phyloP scores from a whole-genome alignment of 2,329 filamentous ascomycete species.

The Aspergillus terreus region DNA sequence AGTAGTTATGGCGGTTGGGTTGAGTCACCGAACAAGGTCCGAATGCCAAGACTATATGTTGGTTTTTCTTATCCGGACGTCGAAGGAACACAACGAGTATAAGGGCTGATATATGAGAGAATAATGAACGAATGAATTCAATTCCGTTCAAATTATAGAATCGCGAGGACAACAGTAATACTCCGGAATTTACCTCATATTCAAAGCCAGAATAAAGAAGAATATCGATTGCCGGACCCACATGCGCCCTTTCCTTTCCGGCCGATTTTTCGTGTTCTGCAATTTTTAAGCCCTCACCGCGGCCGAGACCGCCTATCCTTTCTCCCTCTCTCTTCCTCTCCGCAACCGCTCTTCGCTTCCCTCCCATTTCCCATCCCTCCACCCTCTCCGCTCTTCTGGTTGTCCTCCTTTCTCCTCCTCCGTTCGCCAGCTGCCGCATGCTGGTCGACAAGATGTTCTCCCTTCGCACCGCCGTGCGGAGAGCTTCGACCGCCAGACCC shows the following conservation, averaged over 20 bases:
- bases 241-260: background rate
- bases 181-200: too few relatives aligned
- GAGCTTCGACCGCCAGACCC: slow-evolving; percentile 39
- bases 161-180: too few relatives aligned
- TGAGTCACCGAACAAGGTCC: slow-evolving; percentile 1
- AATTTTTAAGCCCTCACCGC: background rate
- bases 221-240: background rate
- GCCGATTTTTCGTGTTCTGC: slow-evolving; percentile 1
- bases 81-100: too few relatives aligned
- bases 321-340: slow-evolving; percentile 7
- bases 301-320: background rate
- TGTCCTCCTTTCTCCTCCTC: background rate
- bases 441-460: slow-evolving; percentile 41
- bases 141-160: too few relatives aligned
- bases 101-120: too few relatives aligned
- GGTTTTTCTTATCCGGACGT: background rate
- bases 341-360: background rate
- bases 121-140: too few relatives aligned
- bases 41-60: background rate
- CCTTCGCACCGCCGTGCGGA: slow-evolving; percentile 43
- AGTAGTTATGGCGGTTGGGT: background rate
- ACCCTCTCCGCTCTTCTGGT: slow-evolving; percentile 8
- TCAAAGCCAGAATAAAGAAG: too few relatives aligned
- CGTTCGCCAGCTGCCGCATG: slow-evolving; percentile 38
- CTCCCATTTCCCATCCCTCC: slow-evolving; percentile 5